phyloP scores from a whole-genome alignment of 495 filamentous ascomycete genomes.

The Aspergillus leporis region DNA sequence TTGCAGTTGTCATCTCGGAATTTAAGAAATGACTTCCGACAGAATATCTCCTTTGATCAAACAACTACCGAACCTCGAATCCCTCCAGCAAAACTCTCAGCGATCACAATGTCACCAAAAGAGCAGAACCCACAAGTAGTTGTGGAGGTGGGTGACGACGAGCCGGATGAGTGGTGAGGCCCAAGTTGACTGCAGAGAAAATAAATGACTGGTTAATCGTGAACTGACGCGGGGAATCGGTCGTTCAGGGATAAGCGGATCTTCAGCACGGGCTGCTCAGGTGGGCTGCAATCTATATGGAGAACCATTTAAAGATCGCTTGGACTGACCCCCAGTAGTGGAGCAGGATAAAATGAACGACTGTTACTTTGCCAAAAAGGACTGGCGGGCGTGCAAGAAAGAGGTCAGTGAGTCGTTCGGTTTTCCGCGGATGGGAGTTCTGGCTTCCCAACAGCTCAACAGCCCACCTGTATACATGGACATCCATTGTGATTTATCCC shows the following conservation, averaged over 20 bases:
- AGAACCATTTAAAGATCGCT: background rate
- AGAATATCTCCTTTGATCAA: background rate
- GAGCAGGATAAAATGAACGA: slow-evolving; percentile 92
- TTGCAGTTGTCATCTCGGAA: slow-evolving; percentile 34
- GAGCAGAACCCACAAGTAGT: slow-evolving; percentile 35
- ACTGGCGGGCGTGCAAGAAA: slow-evolving; percentile 86
- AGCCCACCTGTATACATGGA: background rate
- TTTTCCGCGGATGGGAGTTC: background rate
- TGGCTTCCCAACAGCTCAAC: background rate
- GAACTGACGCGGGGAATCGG: slow-evolving; percentile 9
- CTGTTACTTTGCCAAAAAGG: slow-evolving; percentile 94
- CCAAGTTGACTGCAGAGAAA: slow-evolving; percentile 3
- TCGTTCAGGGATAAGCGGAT: slow-evolving; percentile 85
- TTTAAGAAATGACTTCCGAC: slow-evolving; percentile 10
- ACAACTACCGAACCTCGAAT: slow-evolving; percentile 7
- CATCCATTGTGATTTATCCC: background rate
- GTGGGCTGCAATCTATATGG: slow-evolving; percentile 46
- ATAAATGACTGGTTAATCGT: background rate
- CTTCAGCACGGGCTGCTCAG: slow-evolving; percentile 91
- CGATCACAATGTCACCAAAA: slow-evolving; percentile 40
- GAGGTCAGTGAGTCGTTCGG: slow-evolving; percentile 63
- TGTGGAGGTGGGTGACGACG: slow-evolving; percentile 68
- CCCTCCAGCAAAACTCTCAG: background rate
- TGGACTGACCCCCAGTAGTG: slow-evolving; percentile 45
- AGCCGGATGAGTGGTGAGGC: slow-evolving; percentile 92